Evolutionary conservation across 306 rosid genomes (phyloP), one percentile per base, ranked within the genome.

Genomic region (Gleditsia sinensis): DNA sequence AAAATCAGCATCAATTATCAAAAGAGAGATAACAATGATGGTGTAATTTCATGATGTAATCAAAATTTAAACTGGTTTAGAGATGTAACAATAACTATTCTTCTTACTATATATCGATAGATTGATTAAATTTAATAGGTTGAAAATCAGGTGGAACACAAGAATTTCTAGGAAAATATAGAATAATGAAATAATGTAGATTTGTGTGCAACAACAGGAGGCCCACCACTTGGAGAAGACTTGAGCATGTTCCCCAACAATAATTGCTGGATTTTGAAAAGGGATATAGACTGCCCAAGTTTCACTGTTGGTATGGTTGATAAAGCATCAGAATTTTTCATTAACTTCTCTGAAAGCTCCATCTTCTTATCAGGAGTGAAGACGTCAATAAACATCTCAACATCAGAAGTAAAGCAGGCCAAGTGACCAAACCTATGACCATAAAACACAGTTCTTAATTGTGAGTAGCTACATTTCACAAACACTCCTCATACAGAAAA

Each of bases 361-460:
- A 81, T 61, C 88, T 86, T 90, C 86, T 86, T 87, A 79, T 82
- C 89, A 75, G 88, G 72, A 75, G 85, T 75, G 71, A 92, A 79
- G 60, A 85, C 86, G 68, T 90, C 96, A 65, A 85, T 73, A 81
- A 83, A 90, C 77, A 89, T 83, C 84, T 87, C 98, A 55, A 95
- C 88, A 79, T 92, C 98, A 23, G 91, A 76, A 42, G 89, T 67
- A 83, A 93, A 90, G 86, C 96, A 88, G 72, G 94, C 84, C 83
- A 95, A 84, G 86, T 95, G 94, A 82, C 98, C 99, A 82, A 90
- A 95, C 89, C 99, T 95, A 83, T 28, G 75, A 75, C 66, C 79
- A 71, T 34, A 61, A 82, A 78, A 75, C 73, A 71, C 79, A 81
- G 27, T 63, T 55, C 58, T 78, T 71, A 46, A 64, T 7, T 14